Conservation (phyloP, 2,329 filamentous ascomycete genomes). For the Lecanoromycetidae sp. region DNA sequence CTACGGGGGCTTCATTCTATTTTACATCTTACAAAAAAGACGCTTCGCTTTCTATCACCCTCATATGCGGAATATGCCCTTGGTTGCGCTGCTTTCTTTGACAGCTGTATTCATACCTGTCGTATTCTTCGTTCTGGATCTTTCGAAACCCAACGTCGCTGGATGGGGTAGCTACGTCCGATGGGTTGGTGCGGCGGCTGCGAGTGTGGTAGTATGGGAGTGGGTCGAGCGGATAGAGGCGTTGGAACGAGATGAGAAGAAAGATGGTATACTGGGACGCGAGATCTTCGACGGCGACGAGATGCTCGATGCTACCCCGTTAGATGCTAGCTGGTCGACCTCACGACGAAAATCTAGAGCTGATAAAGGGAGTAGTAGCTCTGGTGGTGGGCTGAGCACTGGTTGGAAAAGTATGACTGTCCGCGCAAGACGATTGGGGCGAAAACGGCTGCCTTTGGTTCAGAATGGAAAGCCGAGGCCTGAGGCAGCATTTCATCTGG, state of each 20-base stretch:
- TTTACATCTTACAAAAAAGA: constrained; percentile 85
- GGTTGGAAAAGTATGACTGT: constrained; percentile 30
- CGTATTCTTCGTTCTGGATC: constrained; percentile 86
- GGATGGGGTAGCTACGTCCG: constrained; percentile 92
- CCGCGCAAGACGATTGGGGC: constrained; percentile 1
- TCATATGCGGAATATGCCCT: constrained; percentile 76
- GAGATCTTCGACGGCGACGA: constrained; percentile 92
- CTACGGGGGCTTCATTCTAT: constrained; percentile 88
- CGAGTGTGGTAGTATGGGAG: constrained; percentile 95
- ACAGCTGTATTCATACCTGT: constrained; percentile 77
- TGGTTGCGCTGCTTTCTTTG: constrained; percentile 68
- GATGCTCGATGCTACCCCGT: constrained; percentile 60
- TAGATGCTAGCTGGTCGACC: constrained; percentile 40
- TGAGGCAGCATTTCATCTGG: not conserved
- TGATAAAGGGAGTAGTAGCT: constrained; percentile 14
- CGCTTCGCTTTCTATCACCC: constrained; percentile 83
- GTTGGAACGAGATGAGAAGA: constrained; percentile 81
- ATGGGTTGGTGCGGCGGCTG: constrained; percentile 90
- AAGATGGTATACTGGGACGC: constrained; percentile 78
- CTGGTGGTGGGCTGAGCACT: constrained; percentile 25
- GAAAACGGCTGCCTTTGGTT: not conserved
- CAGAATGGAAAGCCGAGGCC: not conserved
- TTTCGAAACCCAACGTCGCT: constrained; percentile 70
- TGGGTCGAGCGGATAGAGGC: constrained; percentile 95
- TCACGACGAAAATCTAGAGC: not conserved